Percentiles rank a stretch among this genome's conserved stretches.
Evolutionary conservation across 257 asterid genomes (phyloP).

Genomic region (Jaltomata sinuosa): DNA sequence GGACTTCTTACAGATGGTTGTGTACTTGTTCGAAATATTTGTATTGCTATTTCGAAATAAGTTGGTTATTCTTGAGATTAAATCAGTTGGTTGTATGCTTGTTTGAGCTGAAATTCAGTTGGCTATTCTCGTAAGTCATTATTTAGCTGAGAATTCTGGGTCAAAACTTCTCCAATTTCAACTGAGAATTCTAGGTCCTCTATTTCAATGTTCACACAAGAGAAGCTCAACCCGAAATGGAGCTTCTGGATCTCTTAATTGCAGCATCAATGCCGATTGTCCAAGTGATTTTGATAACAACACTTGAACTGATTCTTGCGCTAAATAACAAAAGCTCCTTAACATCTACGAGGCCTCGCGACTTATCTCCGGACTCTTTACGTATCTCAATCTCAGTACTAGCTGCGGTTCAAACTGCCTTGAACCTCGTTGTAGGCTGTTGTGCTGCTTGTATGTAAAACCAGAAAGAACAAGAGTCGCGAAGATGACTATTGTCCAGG

Average conservation of each 20-base stretch:
- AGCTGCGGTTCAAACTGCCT: too few species aligned
- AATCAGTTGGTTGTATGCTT: too few species aligned
- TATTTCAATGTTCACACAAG: background rate
- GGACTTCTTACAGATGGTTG: too few species aligned
- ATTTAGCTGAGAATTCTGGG: too few species aligned
- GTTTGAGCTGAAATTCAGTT: too few species aligned
- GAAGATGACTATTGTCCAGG: background rate
- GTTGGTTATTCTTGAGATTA: too few species aligned
- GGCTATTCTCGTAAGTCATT: too few species aligned
- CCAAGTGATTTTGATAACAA: slow-evolving; percentile 72
- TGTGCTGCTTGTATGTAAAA: slow-evolving; percentile 64
- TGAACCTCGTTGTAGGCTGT: slow-evolving; percentile 63
- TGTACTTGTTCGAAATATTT: too few species aligned
- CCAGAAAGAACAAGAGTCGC: background rate
- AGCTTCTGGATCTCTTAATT: slow-evolving; percentile 45
- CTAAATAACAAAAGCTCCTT: slow-evolving; percentile 49
- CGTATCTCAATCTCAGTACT: too few species aligned
- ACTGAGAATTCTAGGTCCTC: background rate
- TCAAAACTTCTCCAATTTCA: too few species aligned
- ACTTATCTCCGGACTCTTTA: too few species aligned
- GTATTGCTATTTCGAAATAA: too few species aligned
- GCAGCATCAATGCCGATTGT: slow-evolving; percentile 67
- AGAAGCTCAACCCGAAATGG: slow-evolving; percentile 30
- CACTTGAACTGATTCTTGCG: slow-evolving; percentile 68
- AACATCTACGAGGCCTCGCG: slow-evolving; percentile 69